Evolutionary conservation across 1,284 basidiomycete genomes (phyloP), one percentile per base, ranked within the genome.

Genomic region (Leccinum huronense): DNA sequence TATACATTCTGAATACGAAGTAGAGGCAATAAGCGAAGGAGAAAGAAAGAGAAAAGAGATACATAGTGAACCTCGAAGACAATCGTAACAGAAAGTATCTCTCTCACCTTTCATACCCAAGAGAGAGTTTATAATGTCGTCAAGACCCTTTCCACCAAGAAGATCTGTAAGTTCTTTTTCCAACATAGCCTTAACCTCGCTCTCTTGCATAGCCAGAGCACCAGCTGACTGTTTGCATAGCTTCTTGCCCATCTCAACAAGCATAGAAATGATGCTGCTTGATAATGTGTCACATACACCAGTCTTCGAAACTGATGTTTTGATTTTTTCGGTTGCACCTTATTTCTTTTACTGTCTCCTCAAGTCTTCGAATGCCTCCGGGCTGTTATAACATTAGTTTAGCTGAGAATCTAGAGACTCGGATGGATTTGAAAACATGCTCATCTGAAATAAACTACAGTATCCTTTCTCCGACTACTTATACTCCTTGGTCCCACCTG

Each of bases 291-390:
- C 68, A 16, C 33, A 31, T 14, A 57, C 48, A 16, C 60, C 65
- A 23, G 65, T 62, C 6, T 14, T 14, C 7, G 42, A 27, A 11
- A 62, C 38, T 16, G 56, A 45, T n/a, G 16, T 30, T 16, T 53
- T 56, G 14, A 66, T 8, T 9, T 64, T 62, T 1, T 36, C 36
- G 3, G 60, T 55, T 5, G 11, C 65, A 1, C 60, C 60, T 38
- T 11, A 72, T 64, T 11, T 58, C 19, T 6, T 48, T 6, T 34
- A 42, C 5, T 36, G 70, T 65, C 33, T 27, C 53, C 1, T 36
- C 54, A 3, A 23, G 23, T 23, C 23, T 40, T 7, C 14, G 11
- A 57, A 40, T n/a, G 11, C 7, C 13, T 1, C 27, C 40, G 4
- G 57, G 30, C 57, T 58, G 34, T 19, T 27, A 40, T 40, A 27